phyloP scores from a whole-genome alignment of 352 stramenopile genomes.

The Pythium graminicola region DNA sequence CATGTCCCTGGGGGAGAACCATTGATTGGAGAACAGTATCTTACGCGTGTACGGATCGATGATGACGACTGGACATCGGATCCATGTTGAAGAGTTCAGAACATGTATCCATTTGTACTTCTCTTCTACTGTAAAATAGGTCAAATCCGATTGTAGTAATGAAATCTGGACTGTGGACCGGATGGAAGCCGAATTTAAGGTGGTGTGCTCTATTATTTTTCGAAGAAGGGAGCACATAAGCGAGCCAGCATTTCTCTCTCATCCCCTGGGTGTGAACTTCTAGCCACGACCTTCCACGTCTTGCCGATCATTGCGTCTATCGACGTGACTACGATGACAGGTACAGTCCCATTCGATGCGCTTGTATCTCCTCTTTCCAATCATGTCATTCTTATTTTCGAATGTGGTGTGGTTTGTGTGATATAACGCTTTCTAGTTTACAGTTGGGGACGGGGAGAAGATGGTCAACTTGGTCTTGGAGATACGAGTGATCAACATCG shows the following conservation, averaged over 20 bases:
- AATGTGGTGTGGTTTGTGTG: not conserved
- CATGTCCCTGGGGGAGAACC: constrained; percentile 86
- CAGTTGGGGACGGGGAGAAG: constrained; percentile 84
- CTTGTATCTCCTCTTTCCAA: constrained; percentile 5
- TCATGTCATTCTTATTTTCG: not conserved
- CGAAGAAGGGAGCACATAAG: constrained; percentile 1
- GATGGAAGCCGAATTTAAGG: too few relatives aligned
- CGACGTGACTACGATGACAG: constrained; percentile 11
- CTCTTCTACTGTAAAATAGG: too few relatives aligned
- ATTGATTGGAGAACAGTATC: constrained; percentile 86
- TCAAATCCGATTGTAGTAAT: too few relatives aligned
- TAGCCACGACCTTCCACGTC: not conserved
- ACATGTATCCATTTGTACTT: too few relatives aligned
- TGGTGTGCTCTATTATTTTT: too few relatives aligned
- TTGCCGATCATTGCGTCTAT: too few relatives aligned
- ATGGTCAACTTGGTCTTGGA: constrained; percentile 78
- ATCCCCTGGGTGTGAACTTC: too few relatives aligned
- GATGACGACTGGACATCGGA: constrained; percentile 86
- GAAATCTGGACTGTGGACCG: too few relatives aligned
- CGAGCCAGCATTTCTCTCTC: too few relatives aligned
- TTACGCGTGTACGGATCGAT: constrained; percentile 88
- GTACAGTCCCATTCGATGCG: constrained; percentile 20
- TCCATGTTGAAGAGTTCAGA: constrained; percentile 37
- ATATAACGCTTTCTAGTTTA: constrained; percentile 37
- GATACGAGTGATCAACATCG: constrained; percentile 86